A percentile compares a stretch with the other conserved stretches of the same genome.
These are phyloP conservation scores for Arabidopsis suecica DNA, from an alignment of 345 rosid species.

Conservation along the genomic window DNA sequence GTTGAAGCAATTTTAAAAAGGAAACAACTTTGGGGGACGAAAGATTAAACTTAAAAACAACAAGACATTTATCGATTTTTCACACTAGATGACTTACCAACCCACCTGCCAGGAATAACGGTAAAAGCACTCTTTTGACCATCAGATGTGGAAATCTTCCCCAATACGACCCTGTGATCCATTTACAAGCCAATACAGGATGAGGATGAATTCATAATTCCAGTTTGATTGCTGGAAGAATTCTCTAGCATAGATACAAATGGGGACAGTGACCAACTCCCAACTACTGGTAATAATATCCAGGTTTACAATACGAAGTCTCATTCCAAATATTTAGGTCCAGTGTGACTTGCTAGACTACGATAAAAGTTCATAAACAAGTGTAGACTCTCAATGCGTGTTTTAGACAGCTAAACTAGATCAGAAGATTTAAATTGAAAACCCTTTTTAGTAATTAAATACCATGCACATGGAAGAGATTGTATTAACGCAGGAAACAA, in stretches of 20 bases:
- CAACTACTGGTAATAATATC: slow-evolving; percentile 30
- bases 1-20: neutral
- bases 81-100: slow-evolving; percentile 71
- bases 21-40: neutral
- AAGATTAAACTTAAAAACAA: slow-evolving; percentile 22
- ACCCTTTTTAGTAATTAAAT: neutral
- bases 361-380: slow-evolving; percentile 26
- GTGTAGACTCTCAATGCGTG: neutral
- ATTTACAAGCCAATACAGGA: slow-evolving; percentile 52
- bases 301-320: slow-evolving; percentile 17
- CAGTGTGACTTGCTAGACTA: slow-evolving; percentile 30
- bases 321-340: slow-evolving; percentile 4
- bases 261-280: slow-evolving; percentile 23
- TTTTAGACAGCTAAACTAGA: slow-evolving; percentile 1
- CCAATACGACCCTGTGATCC: slow-evolving; percentile 95
- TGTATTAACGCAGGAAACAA: slow-evolving; percentile 1
- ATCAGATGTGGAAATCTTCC: slow-evolving; percentile 87
- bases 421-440: neutral
- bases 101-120: slow-evolving; percentile 88
- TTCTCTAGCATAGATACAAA: slow-evolving; percentile 35
- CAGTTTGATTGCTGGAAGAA: slow-evolving; percentile 42
- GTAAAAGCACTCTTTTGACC: slow-evolving; percentile 92
- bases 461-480: slow-evolving; percentile 3
- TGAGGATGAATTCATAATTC: slow-evolving; percentile 47
- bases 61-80: slow-evolving; percentile 21